Conservation (phyloP, 768 basidiomycete species). For the Mycena galopus region DNA sequence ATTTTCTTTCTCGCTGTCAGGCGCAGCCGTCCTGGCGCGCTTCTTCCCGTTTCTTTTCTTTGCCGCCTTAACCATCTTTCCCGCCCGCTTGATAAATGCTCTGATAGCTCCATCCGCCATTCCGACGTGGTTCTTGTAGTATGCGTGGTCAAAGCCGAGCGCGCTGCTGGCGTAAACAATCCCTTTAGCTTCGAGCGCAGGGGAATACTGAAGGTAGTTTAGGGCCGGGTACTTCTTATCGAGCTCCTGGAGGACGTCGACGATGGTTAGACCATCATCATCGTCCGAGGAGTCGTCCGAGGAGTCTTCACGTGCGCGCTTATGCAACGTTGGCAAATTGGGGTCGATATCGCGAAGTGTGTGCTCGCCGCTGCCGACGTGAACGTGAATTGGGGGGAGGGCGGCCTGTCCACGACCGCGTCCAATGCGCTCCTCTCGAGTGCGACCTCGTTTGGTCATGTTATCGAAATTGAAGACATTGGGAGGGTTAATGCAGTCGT, state of each 20-base stretch:
- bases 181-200: neutral
- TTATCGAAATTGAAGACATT: neutral
- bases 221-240: neutral
- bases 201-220: conserved; percentile 4
- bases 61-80: neutral
- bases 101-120: conserved; percentile 13
- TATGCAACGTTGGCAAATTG: neutral
- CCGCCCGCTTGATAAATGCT: neutral
- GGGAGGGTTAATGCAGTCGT: neutral
- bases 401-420: neutral
- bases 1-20: conserved; percentile 7
- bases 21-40: neutral
- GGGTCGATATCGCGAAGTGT: neutral
- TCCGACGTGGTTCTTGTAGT: conserved; percentile 2
- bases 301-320: neutral
- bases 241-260: conserved; percentile 9
- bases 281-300: neutral
- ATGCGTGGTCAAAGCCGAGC: neutral
- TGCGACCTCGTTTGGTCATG: neutral
- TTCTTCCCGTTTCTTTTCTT: conserved; percentile 14
- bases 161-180: conserved; percentile 6
- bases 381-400: conserved; percentile 5
- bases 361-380: neutral
- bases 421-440: neutral
- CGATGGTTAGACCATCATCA: neutral